These are phyloP conservation scores for Phaeosphaeriaceae sp. DNA, from an alignment of 2,329 filamentous ascomycete species.

Conservation along the genomic window DNA sequence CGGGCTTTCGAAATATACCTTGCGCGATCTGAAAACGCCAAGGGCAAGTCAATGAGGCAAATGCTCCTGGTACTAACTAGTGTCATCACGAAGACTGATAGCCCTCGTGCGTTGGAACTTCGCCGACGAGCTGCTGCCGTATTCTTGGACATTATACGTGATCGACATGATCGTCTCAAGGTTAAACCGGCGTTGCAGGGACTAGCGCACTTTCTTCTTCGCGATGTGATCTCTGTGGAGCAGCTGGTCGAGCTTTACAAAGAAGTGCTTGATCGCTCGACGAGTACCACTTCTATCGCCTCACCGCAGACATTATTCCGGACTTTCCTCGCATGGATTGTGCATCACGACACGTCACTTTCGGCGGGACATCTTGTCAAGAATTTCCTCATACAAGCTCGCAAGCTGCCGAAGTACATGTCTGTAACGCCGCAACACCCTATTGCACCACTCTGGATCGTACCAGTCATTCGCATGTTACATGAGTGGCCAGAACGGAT, in stretches of 20 bases:
- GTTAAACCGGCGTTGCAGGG: slow-evolving; percentile 74
- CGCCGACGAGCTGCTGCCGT: slow-evolving; percentile 41
- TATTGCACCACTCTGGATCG: slow-evolving; percentile 45
- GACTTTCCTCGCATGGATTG: slow-evolving; percentile 45
- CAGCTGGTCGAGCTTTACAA: slow-evolving; percentile 51
- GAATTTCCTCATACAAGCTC: slow-evolving; percentile 40
- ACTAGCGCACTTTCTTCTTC: slow-evolving; percentile 70
- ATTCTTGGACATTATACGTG: slow-evolving; percentile 66
- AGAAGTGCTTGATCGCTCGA: slow-evolving; percentile 12
- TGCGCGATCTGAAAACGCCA: slow-evolving; percentile 50
- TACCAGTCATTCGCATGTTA: slow-evolving; percentile 45
- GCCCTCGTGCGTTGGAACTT: slow-evolving; percentile 28
- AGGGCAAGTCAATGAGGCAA: slow-evolving; percentile 57
- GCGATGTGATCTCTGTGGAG: slow-evolving; percentile 59
- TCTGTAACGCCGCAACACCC: neutral
- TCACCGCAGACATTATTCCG: slow-evolving; percentile 29
- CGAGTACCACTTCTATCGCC: slow-evolving; percentile 1
- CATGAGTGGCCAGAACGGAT: slow-evolving; percentile 45
- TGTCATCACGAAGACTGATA: slow-evolving; percentile 41
- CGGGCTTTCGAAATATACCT: slow-evolving; percentile 52
- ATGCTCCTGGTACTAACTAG: slow-evolving; percentile 51
- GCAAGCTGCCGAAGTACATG: slow-evolving; percentile 21
- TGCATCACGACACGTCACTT: slow-evolving; percentile 49
- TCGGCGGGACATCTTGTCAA: slow-evolving; percentile 49
- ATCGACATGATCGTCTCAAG: slow-evolving; percentile 67